Conservation (phyloP, 208 protist species). For the Leishmania gerbilli region DNA sequence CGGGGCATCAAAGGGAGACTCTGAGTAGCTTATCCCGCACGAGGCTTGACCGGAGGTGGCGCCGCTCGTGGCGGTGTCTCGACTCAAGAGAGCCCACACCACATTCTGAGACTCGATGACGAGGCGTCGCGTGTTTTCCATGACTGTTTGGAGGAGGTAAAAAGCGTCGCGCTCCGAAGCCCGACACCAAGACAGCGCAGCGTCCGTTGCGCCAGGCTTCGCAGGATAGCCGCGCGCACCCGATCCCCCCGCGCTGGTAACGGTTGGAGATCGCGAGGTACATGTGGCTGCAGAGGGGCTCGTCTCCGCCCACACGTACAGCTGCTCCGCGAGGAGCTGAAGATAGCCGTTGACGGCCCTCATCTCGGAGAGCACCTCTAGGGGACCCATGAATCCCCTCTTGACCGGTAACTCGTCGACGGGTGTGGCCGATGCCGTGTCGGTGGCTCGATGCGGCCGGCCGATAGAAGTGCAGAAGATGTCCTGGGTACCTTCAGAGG, state of each 20-base stretch:
- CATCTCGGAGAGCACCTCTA: not conserved
- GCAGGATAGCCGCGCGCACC: not conserved
- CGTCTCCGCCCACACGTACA: not conserved
- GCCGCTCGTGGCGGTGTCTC: not conserved
- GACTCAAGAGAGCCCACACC: not conserved
- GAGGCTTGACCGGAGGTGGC: constrained; percentile 4
- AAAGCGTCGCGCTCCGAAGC: not conserved
- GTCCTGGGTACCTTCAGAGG: not conserved
- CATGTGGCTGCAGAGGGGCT: not conserved
- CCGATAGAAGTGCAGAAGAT: constrained; percentile 1
- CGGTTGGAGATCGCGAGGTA: not conserved
- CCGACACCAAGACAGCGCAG: not conserved
- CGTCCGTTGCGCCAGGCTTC: not conserved
- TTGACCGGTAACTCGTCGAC: not conserved
- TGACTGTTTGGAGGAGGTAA: constrained; percentile 2
- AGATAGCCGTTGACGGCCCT: constrained; percentile 3
- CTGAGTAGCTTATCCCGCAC: constrained; percentile 16
- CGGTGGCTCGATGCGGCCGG: not conserved
- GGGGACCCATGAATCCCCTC: not conserved
- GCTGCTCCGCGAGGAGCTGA: not conserved
- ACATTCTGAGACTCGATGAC: not conserved
- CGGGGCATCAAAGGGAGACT: constrained; percentile 5
- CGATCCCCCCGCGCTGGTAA: not conserved
- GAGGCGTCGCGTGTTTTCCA: constrained; percentile 20
- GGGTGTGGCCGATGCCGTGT: too few species aligned